Evolutionary conservation across 129 eudicot species (phyloP), one percentile per base, ranked within the genome.

Genomic region (Flaveria robusta): DNA sequence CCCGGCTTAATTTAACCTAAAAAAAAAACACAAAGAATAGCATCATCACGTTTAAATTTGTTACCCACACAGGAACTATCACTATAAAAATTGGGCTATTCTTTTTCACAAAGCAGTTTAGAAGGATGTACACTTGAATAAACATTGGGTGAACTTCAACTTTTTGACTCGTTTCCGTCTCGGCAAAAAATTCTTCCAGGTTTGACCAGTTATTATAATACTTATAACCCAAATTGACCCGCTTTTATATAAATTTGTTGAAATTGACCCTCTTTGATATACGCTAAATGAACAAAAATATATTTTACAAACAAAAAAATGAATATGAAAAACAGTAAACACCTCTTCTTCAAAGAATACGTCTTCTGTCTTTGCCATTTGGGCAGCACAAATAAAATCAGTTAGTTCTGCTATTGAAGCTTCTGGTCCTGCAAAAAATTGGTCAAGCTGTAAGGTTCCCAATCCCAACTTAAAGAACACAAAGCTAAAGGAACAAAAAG

Each of bases 341-440:
- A 72, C 90, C 96, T 82, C 90, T 64, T 82, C 85, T 52, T 71
- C 78, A 66, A 77, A 82, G 47, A 77, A 77, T 20, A 77, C 77
- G n/a, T 82, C 90, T 68, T 73, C 87, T 8, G 83, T 83, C 80
- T 90, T 85, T 20, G 95, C 90, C 85, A 86, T 74, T 77, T 90
- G 92, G 59, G 98, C 98, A 43, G 95, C 98, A 67, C 75, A 76
- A 31, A 93, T 86, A 74, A 85, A 90, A 77, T 93, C 96, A 7
- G 90, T 85, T 41, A 93, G 76, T 42, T 77, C 94, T 41, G 74
- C 83, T 23, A 86, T 37, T 66, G 92, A 69, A 15, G 95, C 87
- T 52, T 85, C 87, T 15, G 86, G 88, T 31, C 98, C 98, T 93
- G 76, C 81, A 81, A 70, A 24, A 67, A 31, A 67, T 20, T 20